Evolutionary conservation across 192 early-diverging fungal species (phyloP).

Genomic region (Phlyctochytrium planicorne): DNA sequence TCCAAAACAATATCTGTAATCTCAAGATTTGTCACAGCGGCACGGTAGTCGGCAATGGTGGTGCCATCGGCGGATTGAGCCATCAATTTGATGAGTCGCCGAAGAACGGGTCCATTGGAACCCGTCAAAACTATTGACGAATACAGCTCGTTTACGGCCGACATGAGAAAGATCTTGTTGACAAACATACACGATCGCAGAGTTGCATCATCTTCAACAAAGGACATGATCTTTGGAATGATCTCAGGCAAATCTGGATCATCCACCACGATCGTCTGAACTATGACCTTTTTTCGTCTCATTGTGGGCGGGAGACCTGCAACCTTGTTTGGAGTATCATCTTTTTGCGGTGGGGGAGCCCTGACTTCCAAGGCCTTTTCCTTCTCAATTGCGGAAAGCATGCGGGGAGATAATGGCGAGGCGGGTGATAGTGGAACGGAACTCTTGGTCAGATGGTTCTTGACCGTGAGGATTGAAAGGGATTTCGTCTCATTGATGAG

Average conservation of each 20-base stretch:
- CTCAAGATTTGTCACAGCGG: slow-evolving; percentile 9
- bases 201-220: slow-evolving; percentile 15
- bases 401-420: background rate
- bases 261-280: slow-evolving; percentile 1
- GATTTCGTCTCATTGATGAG: too few species aligned
- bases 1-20: slow-evolving; percentile 18
- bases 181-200: slow-evolving; percentile 19
- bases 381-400: slow-evolving; percentile 4
- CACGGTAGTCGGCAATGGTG: slow-evolving; percentile 20
- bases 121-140: slow-evolving; percentile 15
- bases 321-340: background rate
- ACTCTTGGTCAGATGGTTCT: background rate
- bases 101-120: slow-evolving; percentile 12
- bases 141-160: slow-evolving; percentile 12
- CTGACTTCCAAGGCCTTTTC: background rate
- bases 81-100: slow-evolving; percentile 16
- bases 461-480: background rate
- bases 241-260: slow-evolving; percentile 16
- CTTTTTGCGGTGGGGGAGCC: slow-evolving; percentile 2
- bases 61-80: slow-evolving; percentile 8
- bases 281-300: slow-evolving; percentile 3
- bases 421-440: background rate
- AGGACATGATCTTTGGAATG: slow-evolving; percentile 19
- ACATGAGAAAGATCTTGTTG: slow-evolving; percentile 19
- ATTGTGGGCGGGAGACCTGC: background rate